Percentiles rank a stretch among this genome's conserved stretches.
Evolutionary conservation across 306 rosid genomes (phyloP).

Genomic region (Delonix regia): DNA sequence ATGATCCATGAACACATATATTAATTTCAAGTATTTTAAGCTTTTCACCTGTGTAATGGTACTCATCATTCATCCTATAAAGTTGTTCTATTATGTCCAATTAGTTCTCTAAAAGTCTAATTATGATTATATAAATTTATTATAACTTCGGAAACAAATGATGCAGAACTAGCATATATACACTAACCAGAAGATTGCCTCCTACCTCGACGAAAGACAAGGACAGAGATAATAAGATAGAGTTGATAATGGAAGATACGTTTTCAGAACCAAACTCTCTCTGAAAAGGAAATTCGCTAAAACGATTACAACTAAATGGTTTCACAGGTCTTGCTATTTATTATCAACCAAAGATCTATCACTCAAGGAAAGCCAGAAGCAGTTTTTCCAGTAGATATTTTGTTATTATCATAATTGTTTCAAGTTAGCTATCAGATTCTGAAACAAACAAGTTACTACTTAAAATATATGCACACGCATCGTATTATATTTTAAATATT

Average conservation of each 20-base stretch:
- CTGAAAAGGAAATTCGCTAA: not conserved
- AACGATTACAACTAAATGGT: not conserved
- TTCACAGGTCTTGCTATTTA: not conserved
- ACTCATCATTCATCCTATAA: slow-evolving; percentile 43
- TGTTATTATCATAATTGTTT: not conserved
- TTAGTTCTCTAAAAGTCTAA: slow-evolving; percentile 11
- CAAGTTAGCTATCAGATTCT: not conserved
- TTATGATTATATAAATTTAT: slow-evolving; percentile 27
- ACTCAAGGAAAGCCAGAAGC: not conserved
- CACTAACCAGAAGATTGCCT: not conserved
- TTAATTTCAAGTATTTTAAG: not conserved
- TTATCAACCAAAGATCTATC: not conserved
- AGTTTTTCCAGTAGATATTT: not conserved
- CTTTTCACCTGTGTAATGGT: slow-evolving; percentile 28
- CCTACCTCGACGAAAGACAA: not conserved
- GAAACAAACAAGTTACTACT: not conserved
- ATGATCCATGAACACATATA: slow-evolving; percentile 25
- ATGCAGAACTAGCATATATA: not conserved
- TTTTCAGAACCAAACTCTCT: not conserved
- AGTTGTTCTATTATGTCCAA: no score
- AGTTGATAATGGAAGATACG: not conserved
- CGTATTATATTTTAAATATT: no score
- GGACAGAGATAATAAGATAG: not conserved
- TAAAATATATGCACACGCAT: not conserved
- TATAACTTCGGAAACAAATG: not conserved